Evolutionary conservation across 1,284 basidiomycete genomes (phyloP), one percentile per base, ranked within the genome.

Genomic region (Cutaneotrichosporon dermatis): DNA sequence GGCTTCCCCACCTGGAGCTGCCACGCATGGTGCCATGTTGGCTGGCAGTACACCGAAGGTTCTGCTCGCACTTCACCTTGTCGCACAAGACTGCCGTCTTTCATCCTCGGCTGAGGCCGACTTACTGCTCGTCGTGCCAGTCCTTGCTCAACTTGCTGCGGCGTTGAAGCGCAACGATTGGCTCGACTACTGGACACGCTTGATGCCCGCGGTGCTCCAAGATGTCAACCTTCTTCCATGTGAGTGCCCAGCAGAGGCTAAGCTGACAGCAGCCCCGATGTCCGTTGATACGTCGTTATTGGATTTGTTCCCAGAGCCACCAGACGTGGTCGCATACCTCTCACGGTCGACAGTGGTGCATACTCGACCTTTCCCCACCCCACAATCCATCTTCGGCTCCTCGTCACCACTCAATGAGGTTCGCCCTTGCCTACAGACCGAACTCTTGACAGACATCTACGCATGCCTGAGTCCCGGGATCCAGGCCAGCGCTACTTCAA

Each of bases 171-270:
- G 87, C 34, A 83, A 83, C 0, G 89, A 90, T 68, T 96, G 92
- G 89, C 83, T 84, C 2, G 92, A 95, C 73, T 92, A 92, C 70
- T 91, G 90, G 88, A 86, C 86, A 65, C 82, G 90, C 6, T 77
- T 90, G 35, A 84, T 85, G 67, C 89, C 90, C 0, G 80, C 82
- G 49, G 81, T 25, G 25, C 25, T 25, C 25, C 25, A 25, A 25
- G 25, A 25, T 25, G 25, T 25, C 25, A 25, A 25, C 25, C 25
- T 25, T 25, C 25, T 25, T 25, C 25, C 25, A 25, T 25, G 25
- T 25, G 25, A 25, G 25, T 25, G 25, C 25, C 25, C 25, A 25
- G 25, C 25, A 25, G 25, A 25, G 25, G 25, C 25, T 25, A 25
- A 25, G 25, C 25, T 25, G 25, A 25, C 13, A 7, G 4, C 55